A percentile compares a stretch with the other conserved stretches of the same genome.
Evolutionary conservation across 73 alveolate species (phyloP).

Genomic region (Tetrahymena thermophila): DNA sequence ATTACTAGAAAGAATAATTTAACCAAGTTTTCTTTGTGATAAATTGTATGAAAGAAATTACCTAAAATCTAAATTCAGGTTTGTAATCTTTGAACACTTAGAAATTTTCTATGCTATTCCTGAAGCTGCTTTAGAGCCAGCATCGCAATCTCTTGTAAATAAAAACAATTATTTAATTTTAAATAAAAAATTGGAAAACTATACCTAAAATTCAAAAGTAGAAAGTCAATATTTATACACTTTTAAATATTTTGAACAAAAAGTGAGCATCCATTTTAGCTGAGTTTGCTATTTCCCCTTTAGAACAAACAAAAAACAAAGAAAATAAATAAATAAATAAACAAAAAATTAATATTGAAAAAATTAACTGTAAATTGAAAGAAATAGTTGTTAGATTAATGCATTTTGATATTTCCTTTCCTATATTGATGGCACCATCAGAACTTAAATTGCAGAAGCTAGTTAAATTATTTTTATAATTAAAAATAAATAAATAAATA

Average conservation of each 20-base stretch:
- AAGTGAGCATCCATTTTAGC: not conserved
- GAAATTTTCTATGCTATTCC: not conserved
- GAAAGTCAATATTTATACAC: not conserved
- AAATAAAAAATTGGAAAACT: not conserved
- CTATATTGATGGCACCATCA: not conserved
- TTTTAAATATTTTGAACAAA: not conserved
- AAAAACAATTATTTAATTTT: not conserved
- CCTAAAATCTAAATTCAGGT: not conserved
- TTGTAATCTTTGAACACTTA: not conserved
- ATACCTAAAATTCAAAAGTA: not conserved
- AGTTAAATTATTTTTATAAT: no score
- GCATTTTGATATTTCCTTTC: not conserved
- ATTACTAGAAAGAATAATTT: not conserved
- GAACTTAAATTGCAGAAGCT: not conserved
- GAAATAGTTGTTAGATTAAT: not conserved
- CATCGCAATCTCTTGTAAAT: not conserved
- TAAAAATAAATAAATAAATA: no score
- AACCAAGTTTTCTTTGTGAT: not conserved
- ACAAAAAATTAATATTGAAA: not conserved
- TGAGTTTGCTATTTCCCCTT: not conserved
- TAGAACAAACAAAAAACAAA: not conserved
- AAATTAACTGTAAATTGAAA: not conserved
- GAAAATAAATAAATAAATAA: not conserved
- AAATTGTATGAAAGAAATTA: not conserved
- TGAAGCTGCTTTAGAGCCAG: not conserved